phyloP scores from a whole-genome alignment of 73 alveolate genomes.

The Paramecium pentaurelia region DNA sequence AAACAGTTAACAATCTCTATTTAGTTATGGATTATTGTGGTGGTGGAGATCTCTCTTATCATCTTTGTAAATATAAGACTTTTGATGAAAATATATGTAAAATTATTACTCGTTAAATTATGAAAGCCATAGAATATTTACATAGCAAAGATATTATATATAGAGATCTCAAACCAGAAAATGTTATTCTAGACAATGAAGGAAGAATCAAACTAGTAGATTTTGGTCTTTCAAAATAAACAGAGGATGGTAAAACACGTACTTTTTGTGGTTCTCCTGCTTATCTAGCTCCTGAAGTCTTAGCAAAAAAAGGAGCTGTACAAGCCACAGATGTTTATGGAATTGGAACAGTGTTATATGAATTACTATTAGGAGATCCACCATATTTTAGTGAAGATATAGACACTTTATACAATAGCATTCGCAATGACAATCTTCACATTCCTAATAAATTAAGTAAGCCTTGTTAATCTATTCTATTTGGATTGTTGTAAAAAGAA shows the following conservation, averaged over 20 bases:
- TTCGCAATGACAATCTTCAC: conserved; percentile 79
- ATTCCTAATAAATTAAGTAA: conserved; percentile 83
- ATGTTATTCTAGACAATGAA: conserved; percentile 67
- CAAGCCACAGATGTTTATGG: conserved; percentile 83
- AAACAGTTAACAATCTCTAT: conserved; percentile 75
- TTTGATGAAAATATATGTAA: conserved; percentile 69
- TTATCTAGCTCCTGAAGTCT: conserved; percentile 82
- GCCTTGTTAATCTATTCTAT: conserved; percentile 67
- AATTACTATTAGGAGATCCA: conserved; percentile 95
- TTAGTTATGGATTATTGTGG: conserved; percentile 82
- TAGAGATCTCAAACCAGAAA: conserved; percentile 84
- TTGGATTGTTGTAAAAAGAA: conserved; percentile 24
- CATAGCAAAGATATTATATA: conserved; percentile 75
- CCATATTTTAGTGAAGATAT: conserved; percentile 93
- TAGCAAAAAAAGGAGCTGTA: conserved; percentile 67
- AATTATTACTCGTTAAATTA: conserved; percentile 68
- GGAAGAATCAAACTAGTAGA: conserved; percentile 79
- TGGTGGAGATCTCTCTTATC: conserved; percentile 77
- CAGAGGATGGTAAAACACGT: conserved; percentile 59
- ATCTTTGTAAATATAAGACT: conserved; percentile 53
- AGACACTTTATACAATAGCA: conserved; percentile 85
- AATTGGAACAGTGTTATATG: conserved; percentile 84
- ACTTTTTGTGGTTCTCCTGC: conserved; percentile 87
- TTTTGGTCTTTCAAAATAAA: conserved; percentile 76
- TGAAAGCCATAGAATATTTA: conserved; percentile 70